Conservation (phyloP, 2,329 filamentous ascomycete genomes). For the Beauveria varroae region DNA sequence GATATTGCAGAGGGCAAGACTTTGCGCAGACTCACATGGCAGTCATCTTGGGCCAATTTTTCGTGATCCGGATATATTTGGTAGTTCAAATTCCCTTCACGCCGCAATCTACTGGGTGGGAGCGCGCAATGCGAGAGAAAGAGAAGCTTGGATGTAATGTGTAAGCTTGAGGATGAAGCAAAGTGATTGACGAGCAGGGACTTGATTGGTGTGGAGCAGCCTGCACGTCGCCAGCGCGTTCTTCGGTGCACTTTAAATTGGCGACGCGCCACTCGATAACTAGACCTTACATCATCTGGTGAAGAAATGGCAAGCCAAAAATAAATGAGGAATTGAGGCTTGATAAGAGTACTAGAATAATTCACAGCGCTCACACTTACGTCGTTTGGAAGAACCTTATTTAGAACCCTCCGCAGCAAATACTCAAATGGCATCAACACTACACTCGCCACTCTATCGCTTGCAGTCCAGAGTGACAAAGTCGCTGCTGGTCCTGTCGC, state of each 20-base stretch:
- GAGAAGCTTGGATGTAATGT: neutral
- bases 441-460: neutral
- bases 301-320: neutral
- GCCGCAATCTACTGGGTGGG: neutral
- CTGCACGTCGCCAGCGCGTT: neutral
- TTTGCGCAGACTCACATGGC: constrained; percentile 27
- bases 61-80: neutral
- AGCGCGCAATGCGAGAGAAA: neutral
- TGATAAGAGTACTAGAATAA: neutral
- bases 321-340: too few relatives aligned
- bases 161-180: neutral
- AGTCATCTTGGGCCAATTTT: constrained; percentile 24
- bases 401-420: neutral
- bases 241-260: constrained; percentile 4
- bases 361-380: too few relatives aligned
- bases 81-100: neutral
- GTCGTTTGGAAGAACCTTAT: neutral
- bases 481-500: constrained; percentile 5
- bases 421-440: neutral
- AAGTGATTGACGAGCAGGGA: neutral
- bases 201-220: neutral
- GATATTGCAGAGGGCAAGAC: neutral
- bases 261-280: neutral
- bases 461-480: constrained; percentile 1
- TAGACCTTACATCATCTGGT: neutral